Evolutionary conservation across 352 stramenopile genomes (phyloP), one percentile per base, ranked within the genome.

Genomic region (Phytopythium helicoides): DNA sequence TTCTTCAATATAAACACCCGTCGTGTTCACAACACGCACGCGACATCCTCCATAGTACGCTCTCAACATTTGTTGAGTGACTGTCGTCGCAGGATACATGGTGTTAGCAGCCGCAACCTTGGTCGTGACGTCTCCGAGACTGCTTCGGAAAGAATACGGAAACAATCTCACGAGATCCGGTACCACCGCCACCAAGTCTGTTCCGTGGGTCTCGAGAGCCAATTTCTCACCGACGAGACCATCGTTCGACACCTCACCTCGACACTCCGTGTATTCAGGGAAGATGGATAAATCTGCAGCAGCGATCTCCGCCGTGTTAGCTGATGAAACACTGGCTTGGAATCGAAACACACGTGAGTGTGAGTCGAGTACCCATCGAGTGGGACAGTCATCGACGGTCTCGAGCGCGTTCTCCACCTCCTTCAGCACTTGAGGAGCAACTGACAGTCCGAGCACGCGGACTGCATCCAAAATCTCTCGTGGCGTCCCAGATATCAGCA

Each of bases 261-360:
- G 45, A 36, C 63, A 68, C 16, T 71, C 63, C 0, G 63, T 61
- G 34, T 65, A 71, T 36, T 65, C 54, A 31, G 63, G 63, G 18
- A 68, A 71, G 1, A 60, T 51, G 12, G 54, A 64, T 16, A 66
- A 62, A 40, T 68, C 58, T 21, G 63, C n/a, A n/a, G 54, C 59
- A 3, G 63, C 46, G 25, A 68, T 65, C 9, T 23, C 53, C 62
- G 35, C 67, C 56, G 18, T 58, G 59, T 21, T n/a, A n/a, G n/a
- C n/a, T n/a, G n/a, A n/a, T n/a, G n/a, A n/a, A n/a, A n/a, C n/a
- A 61, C 54, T 0, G 46, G 40, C 22, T 71, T 58, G n/a, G 47
- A 68, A 68, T 18, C 59, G 64, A 11, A 71, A 68, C 7, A 65
- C 36, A 0, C 54, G 38, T 0, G 68, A 16, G 46, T 61, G 58